Evolutionary conservation across 306 rosid species (phyloP), one percentile per base, ranked within the genome.

Genomic region (Geum urbanum): DNA sequence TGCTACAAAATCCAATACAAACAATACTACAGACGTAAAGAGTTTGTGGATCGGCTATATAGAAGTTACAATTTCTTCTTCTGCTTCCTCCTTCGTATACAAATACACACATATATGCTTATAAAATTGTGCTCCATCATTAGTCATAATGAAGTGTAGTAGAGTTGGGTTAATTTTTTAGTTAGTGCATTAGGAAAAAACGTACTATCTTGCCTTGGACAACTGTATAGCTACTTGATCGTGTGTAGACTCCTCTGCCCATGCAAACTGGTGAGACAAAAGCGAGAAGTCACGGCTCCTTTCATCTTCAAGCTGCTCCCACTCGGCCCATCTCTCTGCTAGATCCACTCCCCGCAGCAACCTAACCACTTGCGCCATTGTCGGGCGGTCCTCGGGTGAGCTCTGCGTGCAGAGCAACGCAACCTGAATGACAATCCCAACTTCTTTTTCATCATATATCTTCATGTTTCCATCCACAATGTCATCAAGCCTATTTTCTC

Each of bases 151-250:
- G 41, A 27, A 18, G n/a, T 39, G 48, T 6, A 16, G 22, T 39
- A n/a, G 66, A 67, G 53, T 51, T 11, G 35, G 71, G 47, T 50
- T 49, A 67, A 49, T 24, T 50, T 35, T 37, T 27, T 19, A 48
- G 18, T n/a, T 35, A 18, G 60, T n/a, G 59, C 37, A 35, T 11
- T 35, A 66, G 35, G 18, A 20, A 35, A 18, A 4, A 35, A 47
- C 0, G 48, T 78, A 8, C 60, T 80, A 92, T 92, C 97, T 88
- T 66, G 96, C 80, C 77, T 71, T 75, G 51, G 96, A 90, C 80
- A 94, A 85, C 40, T 90, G 97, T 27, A 94, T 90, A 66, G 97
- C 96, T 79, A 87, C 94, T 78, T 83, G 98, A 77, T 88, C 95
- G 45, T 82, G 85, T n/a, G 85, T 88, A 12, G 89, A 74, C 63